Base-by-base conservation (phyloP, 495 filamentous ascomycete species). In the Xylaria intraflava region DNA sequence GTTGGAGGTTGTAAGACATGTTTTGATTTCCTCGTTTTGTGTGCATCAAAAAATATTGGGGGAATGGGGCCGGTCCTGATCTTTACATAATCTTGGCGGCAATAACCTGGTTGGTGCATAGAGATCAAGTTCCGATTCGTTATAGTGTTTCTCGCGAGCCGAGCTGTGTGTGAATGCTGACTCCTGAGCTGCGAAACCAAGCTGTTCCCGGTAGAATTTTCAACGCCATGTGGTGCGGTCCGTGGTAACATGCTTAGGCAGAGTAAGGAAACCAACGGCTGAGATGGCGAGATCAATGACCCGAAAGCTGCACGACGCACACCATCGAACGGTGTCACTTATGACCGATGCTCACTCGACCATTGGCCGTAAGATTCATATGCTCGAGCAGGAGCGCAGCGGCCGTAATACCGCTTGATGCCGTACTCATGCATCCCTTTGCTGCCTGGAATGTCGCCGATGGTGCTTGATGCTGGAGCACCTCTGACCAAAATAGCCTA, bases 301-400 rank as follows among this genome's bases (percentile, higher is more conserved):
- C 43, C 51, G 45, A 49, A 47, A 35, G 23, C 52, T 55, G 52
- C 52, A 55, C 45, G 38, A 49, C 45, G 49, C 49, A 23, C 45
- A 33, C 20, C 16, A 26, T n/a, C 11, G 27, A 46, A 36, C 35
- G 24, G 51, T 36, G 45, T 24, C 52, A 33, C 44, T n/a, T 33
- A 16, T 41, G 10, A 6, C 17, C 16, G 17, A 9, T 26, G 6
- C 35, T 54, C 35, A 5, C 14, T n/a, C 26, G 41, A 33, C 41
- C 14, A 22, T 29, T 38, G 10, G 27, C 41, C 20, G 31, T 53
- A 29, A n/a, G n/a, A n/a, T n/a, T n/a, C n/a, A n/a, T n/a, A n/a
- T n/a, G n/a, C n/a, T n/a, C n/a, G n/a, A n/a, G n/a, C n/a, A n/a
- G n/a, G n/a, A n/a, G n/a, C n/a, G n/a, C n/a, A n/a, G n/a, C n/a